Base-by-base conservation (phyloP, 2,329 filamentous ascomycete genomes). In the Chalara sp. region DNA sequence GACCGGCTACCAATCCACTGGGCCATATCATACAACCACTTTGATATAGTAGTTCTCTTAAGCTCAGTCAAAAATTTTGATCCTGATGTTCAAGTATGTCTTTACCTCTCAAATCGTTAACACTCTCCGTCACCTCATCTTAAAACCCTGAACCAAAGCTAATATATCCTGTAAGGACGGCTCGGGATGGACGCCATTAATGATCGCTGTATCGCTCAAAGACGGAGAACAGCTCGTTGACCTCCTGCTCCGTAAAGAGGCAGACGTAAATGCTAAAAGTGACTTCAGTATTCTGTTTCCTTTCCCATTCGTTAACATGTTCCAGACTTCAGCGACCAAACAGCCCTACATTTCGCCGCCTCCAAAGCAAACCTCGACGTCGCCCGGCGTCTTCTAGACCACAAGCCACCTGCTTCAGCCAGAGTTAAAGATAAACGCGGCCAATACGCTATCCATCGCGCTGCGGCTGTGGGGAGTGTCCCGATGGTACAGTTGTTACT, bases 1-100 rank as follows among this genome's bases (percentile, higher is more conserved):
- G 89, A 89, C 12, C 87, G 93, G 43, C 80, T 96, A 37, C 85
- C 93, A 2, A 83, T 97, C 51, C 93, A 99, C 74, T 99, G 93
- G 93, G 92, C 93, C 0, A 81, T 83, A 2, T 93, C 91, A 28
- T 86, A 87, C 68, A 95, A 93, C 66, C 84, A 83, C 58, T 70
- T 85, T 6, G 79, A 84, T 29, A 89, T 96, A 53, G 83, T 88
- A 13, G 75, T 86, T 46, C 66, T 92, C 21, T 75, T 97, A 4
- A 77, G 86, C 2, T 77, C 87, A 50, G 74, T 76, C 54, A 84
- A 84, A 61, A 76, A 76, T 53, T 96, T 96, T 63, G 89, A 97
- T 65, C 80, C 88, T 0, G 91, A 97, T 68, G 84, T 84, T 13
- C 81, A 89, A 70, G 86, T 89, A 65, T 40, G 12, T 29, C 37